Base-by-base conservation (phyloP, 2,329 filamentous ascomycete species). In the Fusarium compactum region DNA sequence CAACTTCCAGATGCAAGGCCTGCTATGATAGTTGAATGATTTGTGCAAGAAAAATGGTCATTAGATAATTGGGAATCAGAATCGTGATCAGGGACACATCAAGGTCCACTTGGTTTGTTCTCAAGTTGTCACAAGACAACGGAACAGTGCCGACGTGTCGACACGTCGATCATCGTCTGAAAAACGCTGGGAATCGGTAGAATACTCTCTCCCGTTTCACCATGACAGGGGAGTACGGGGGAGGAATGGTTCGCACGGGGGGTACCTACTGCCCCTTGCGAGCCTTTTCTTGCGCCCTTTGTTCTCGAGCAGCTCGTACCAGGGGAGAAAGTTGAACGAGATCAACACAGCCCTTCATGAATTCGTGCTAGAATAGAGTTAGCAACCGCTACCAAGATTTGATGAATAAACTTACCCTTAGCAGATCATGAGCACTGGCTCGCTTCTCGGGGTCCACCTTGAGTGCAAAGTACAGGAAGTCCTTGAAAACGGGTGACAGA, bases 401-500 rank as follows among this genome's bases (percentile, higher is more conserved):
- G 67, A 80, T 82, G 68, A 9, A 40, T 40, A 44, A 45, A 73
- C 92, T 83, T 87, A 98, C 96, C 84, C 93, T 90, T 74, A 99
- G 85, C 65, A 99, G 83, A 84, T 98, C 95, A 81, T 97, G 93
- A 38, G 96, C 96, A 77, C 94, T 97, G 41, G 95, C 95, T 81
- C 96, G 87, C 89, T 97, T 97, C 83, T 98, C 96, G 2, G 96
- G 95, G 78, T 98, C 96, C 8, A 99, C 96, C 85, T 97, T 97
- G 58, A 99, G 86, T 8, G 96, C 95, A 80, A 97, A 94, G 76
- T 92, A 90, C 69, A 99, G 84, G 80, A 98, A 99, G 80, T 98
- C 95, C 68, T 90, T 89, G 85, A 99, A 98, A 6, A 95, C 88
- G 1, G 89, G 84, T 12, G 92, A 93, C 53, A 98, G 81, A 50